Evolutionary conservation across 345 rosid genomes (phyloP).

Genomic region (Brassica cretica): DNA sequence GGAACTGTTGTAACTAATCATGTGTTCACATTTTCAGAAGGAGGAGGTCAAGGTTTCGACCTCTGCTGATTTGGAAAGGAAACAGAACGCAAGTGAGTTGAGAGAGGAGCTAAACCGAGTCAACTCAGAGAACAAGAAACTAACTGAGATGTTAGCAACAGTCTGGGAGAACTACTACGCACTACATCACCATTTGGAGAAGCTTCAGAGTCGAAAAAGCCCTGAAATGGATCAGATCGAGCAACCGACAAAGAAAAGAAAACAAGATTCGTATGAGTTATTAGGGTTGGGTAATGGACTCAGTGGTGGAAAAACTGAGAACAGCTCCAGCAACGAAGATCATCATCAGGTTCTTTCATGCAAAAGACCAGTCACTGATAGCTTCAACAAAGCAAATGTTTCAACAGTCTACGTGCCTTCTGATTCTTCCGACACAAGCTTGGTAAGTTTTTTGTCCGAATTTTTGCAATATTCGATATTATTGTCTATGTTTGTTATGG

Average conservation of each 20-base stretch:
- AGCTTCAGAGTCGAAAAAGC: conserved; percentile 41
- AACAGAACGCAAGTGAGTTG: conserved; percentile 39
- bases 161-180: conserved; percentile 41
- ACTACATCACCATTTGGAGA: conserved; percentile 41
- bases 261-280: conserved; percentile 39
- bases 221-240: conserved; percentile 5
- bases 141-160: conserved; percentile 43
- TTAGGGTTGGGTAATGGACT: conserved; percentile 34
- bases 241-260: conserved; percentile 47
- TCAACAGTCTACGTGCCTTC: conserved; percentile 48
- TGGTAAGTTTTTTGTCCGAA: conserved; percentile 46
- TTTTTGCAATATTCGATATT: not conserved
- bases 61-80: conserved; percentile 28
- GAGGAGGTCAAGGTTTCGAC: conserved; percentile 27
- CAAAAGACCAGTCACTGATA: conserved; percentile 51
- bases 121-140: conserved; percentile 55
- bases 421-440: conserved; percentile 57
- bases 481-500: not conserved
- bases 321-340: conserved; percentile 64
- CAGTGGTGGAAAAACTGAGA: conserved; percentile 37
- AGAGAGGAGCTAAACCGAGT: conserved; percentile 53
- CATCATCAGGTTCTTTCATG: conserved; percentile 34
- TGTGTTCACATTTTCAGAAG: conserved; percentile 39
- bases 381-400: conserved; percentile 44
- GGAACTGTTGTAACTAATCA: not conserved